Evolutionary conservation across 371 early-diverging fungal species (phyloP), one percentile per base, ranked within the genome.

Genomic region (Mortierella sp.): DNA sequence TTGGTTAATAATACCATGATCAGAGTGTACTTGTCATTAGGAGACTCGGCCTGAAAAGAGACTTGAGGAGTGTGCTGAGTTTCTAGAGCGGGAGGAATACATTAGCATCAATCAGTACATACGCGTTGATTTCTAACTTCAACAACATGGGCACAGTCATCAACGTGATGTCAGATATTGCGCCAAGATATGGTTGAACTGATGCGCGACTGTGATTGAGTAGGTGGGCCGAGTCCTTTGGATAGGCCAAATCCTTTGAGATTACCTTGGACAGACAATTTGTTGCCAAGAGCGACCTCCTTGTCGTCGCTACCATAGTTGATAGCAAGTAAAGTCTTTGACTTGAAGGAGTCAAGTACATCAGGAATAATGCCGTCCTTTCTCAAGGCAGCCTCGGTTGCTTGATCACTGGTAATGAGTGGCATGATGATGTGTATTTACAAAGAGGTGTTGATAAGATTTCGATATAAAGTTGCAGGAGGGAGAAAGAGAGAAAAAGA

Each of bases 231-330:
- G n/a, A n/a, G n/a, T n/a, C n/a, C n/a, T n/a, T n/a, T n/a, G n/a
- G n/a, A n/a, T n/a, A n/a, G n/a, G n/a, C n/a, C n/a, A n/a, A n/a
- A n/a, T n/a, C 13, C 40, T 37, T 37, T 37, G 40, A n/a, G 29
- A 2, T 17, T 76, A 76, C 79, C 79, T 62, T 61, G 64, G 28
- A 83, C 76, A 31, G 83, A 64, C 28, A 90, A 70, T 29, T 61
- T 81, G 63, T 90, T 90, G 60, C 89, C 89, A 22, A 90, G 71
- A 1, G 83, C 75, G 40, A 88, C 87, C 22, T 89, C 86, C 40
- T 85, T 66, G 45, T 80, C 78, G 53, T 66, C 61, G 17, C n/a
- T n/a, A n/a, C 84, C 83, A 56, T 85, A 90, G 42, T 72, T 81
- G 66, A 87, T 63, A 61, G 68, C 72, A 19, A 90, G 67, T 45